phyloP scores from a whole-genome alignment of 2,329 filamentous ascomycete genomes.

The Metarhizium brunneum region DNA sequence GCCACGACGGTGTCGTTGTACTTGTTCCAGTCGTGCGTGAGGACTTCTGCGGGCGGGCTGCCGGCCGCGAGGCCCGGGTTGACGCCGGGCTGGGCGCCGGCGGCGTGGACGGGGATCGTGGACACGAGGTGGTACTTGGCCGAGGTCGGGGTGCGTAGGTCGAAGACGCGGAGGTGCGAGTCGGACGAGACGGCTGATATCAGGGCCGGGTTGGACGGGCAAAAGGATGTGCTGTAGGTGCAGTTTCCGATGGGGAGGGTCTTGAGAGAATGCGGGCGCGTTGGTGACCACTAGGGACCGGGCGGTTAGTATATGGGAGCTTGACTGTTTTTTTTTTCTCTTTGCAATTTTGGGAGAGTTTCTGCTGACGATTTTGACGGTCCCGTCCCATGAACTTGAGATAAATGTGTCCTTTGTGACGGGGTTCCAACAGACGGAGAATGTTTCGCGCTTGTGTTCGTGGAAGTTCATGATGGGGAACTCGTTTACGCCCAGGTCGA shows the following conservation, averaged over 20 bases:
- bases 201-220: constrained; percentile 75
- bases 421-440: constrained; percentile 87
- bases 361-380: constrained; percentile 66
- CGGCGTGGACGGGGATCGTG: constrained; percentile 74
- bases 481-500: constrained; percentile 70
- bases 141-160: constrained; percentile 76
- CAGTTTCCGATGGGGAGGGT: constrained; percentile 89
- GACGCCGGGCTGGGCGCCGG: constrained; percentile 37
- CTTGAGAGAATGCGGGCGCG: constrained; percentile 60
- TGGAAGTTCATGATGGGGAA: constrained; percentile 89
- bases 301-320: background rate
- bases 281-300: constrained; percentile 65
- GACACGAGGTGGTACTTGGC: constrained; percentile 81
- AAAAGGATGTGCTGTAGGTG: constrained; percentile 89
- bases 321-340: too few species aligned
- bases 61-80: constrained; percentile 24
- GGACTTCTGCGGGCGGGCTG: constrained; percentile 64
- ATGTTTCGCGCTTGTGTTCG: constrained; percentile 89
- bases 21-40: constrained; percentile 99
- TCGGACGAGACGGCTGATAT: constrained; percentile 85
- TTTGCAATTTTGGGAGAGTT: background rate
- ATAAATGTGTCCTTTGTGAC: constrained; percentile 85
- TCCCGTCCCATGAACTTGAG: constrained; percentile 92
- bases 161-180: constrained; percentile 81
- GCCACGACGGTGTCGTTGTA: constrained; percentile 80